phyloP scores from a whole-genome alignment of 768 basidiomycete genomes.

The Collybiopsis luxurians region DNA sequence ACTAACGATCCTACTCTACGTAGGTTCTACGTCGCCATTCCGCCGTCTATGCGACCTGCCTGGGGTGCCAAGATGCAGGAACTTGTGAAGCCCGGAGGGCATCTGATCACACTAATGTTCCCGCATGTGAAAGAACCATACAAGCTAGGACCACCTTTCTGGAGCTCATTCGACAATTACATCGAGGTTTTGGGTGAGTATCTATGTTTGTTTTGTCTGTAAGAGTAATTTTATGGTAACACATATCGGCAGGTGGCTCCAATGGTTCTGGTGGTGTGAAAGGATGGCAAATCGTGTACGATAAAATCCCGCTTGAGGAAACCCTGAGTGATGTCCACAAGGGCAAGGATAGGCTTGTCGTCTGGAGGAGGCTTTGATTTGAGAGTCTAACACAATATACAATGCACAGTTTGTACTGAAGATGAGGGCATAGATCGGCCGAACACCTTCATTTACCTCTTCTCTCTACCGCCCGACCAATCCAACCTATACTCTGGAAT shows the following conservation, averaged over 20 bases:
- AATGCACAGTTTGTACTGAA: no score
- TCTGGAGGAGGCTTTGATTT: conserved; percentile 49
- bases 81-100: conserved; percentile 59
- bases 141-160: conserved; percentile 60
- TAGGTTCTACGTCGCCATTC: conserved; percentile 75
- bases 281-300: conserved; percentile 52
- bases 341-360: conserved; percentile 48
- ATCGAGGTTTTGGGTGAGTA: conserved; percentile 39
- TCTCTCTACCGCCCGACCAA: no score
- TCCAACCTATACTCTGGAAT: no score
- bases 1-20: background rate
- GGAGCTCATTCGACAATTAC: conserved; percentile 56
- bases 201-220: no score
- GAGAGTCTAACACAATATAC: no score
- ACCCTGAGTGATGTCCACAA: conserved; percentile 28
- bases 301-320: conserved; percentile 45
- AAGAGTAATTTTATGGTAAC: background rate
- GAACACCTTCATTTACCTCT: no score
- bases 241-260: background rate
- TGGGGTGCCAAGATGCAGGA: conserved; percentile 59
- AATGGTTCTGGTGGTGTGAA: conserved; percentile 8
- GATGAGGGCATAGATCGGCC: no score
- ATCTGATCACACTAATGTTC: conserved; percentile 57
- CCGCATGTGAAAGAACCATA: conserved; percentile 46
- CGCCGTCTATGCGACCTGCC: conserved; percentile 44